Evolutionary conservation across 2,329 filamentous ascomycete species (phyloP), one percentile per base, ranked within the genome.

Genomic region (Penicillium sp.): DNA sequence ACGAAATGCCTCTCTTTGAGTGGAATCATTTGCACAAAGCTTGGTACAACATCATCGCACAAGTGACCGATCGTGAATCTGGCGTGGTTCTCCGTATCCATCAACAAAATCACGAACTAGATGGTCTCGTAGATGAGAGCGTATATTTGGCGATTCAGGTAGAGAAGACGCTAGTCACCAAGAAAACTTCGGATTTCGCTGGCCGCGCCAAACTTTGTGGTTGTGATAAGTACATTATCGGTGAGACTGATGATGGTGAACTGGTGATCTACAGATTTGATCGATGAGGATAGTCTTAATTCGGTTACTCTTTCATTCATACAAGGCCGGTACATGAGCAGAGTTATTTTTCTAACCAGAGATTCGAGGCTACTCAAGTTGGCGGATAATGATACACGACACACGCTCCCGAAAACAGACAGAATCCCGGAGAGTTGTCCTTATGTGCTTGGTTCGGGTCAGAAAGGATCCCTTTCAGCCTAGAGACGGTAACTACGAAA

Each of bases 171-270:
- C 38, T 28, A 7, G 61, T 63, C 26, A 73, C 69, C 4, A 54
- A 59, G 7, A 73, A 84, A 54, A 84, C 82, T 76, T 69, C 71
- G 22, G 77, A 83, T 68, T 69, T 89, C 37, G 73, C 84, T 51
- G 79, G 71, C 1, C 83, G 80, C 66, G 85, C 84, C 0, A 79
- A 79, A 61, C 83, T 89, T 16, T 81, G 75, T 38, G 87, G 86
- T 1, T 84, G 87, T 62, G 86, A 89, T 71, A 74, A 84, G 57
- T 88, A 85, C 81, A 56, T 89, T n/a, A 72, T 89, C 11, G 86
- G 87, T 0, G 84, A 88, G 74, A 86, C 85, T 68, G 63, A 65
- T 1, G 69, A 77, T 8, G 79, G 83, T 35, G 78, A 81, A 61
- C 71, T 89, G 49, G 83, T 84, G 0, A 74, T 89, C 58, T 75